Percentiles rank a stretch among this genome's conserved stretches.
Evolutionary conservation across 2,329 filamentous ascomycete species (phyloP).

Genomic region (Epichloe hybrida): DNA sequence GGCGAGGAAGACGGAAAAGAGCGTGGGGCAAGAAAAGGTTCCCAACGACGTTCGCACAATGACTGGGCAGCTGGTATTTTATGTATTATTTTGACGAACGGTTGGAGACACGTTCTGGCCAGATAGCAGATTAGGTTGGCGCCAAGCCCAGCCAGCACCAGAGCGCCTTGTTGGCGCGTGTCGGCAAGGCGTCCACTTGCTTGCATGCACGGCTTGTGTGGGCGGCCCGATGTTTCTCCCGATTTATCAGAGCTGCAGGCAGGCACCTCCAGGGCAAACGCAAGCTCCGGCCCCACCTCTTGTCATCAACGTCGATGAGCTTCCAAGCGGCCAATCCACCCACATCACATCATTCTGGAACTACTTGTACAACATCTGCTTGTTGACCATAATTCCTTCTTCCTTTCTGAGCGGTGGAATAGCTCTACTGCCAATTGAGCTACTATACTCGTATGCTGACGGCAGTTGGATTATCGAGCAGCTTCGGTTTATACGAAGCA

Average conservation of each 20-base stretch:
- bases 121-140: conserved; percentile 5
- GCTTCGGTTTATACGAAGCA: not conserved
- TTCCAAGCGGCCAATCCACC: conserved; percentile 3
- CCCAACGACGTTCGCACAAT: not conserved
- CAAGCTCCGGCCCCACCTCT: conserved; percentile 1
- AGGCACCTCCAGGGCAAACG: conserved; percentile 2
- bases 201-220: not conserved
- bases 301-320: conserved; percentile 6
- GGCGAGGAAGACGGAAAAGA: not conserved
- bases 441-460: not conserved
- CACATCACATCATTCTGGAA: not conserved
- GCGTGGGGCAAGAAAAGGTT: not conserved
- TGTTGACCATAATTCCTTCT: not conserved
- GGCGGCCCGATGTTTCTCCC: conserved; percentile 9
- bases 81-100: not conserved
- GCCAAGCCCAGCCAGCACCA: not conserved
- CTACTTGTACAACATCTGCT: not conserved
- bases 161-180: not conserved
- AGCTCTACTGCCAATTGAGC: not conserved
- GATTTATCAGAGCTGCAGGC: conserved; percentile 1
- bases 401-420: not conserved
- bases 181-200: not conserved
- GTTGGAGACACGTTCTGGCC: conserved; percentile 5
- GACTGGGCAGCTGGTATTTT: conserved; percentile 1
- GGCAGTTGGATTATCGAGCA: not conserved